Percentiles rank a stretch among this genome's conserved stretches.
phyloP scores from a whole-genome alignment of 2,329 filamentous ascomycete genomes.

The Cladophialophora exuberans region DNA sequence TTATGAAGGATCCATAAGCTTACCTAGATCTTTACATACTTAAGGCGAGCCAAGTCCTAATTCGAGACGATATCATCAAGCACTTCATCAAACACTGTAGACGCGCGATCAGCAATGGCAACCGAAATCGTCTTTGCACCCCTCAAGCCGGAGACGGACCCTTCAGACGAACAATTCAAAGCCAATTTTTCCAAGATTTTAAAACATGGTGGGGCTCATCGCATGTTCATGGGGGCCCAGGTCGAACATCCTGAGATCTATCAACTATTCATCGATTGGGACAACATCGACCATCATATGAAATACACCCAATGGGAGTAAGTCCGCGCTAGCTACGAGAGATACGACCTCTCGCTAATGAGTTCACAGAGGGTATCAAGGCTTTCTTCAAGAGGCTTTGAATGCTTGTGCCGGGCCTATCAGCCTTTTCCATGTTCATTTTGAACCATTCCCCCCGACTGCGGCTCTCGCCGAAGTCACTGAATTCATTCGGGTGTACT shows the following conservation, averaged over 20 bases:
- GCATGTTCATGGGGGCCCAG: constrained; percentile 31
- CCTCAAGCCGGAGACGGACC: constrained; percentile 14
- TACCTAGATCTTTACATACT: too few relatives aligned
- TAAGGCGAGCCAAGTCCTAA: too few relatives aligned
- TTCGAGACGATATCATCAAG: neutral
- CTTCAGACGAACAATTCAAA: constrained; percentile 27
- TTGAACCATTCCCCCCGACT: constrained; percentile 33
- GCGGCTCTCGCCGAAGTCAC: constrained; percentile 30
- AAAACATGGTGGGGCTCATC: constrained; percentile 33
- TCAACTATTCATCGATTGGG: constrained; percentile 36
- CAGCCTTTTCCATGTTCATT: constrained; percentile 30
- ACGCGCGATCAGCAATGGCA: constrained; percentile 8
- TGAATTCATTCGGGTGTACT: constrained; percentile 33
- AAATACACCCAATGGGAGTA: constrained; percentile 33
- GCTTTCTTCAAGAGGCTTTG: constrained; percentile 14
- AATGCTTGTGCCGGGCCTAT: neutral
- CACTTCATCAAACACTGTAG: neutral
- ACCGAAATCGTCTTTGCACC: constrained; percentile 24
- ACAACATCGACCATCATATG: constrained; percentile 33
- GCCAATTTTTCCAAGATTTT: constrained; percentile 29
- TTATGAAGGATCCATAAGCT: too few relatives aligned
- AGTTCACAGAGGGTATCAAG: constrained; percentile 10
- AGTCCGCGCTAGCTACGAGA: neutral
- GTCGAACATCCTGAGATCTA: constrained; percentile 33
- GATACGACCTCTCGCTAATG: neutral